Conservation (phyloP, 345 rosid genomes). For the Arabis alpina region DNA sequence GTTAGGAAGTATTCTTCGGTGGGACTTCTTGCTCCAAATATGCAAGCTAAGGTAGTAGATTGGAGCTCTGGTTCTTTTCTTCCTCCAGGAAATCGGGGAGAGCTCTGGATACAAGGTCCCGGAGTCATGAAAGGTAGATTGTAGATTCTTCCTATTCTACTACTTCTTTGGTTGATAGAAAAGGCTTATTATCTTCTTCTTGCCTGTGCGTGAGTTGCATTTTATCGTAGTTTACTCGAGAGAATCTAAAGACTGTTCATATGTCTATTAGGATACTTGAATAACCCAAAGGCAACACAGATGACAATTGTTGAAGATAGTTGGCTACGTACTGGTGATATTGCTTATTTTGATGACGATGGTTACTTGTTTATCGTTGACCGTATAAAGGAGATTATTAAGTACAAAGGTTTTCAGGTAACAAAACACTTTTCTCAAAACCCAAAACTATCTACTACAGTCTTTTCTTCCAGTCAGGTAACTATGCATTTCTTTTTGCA, state of each 20-base stretch:
- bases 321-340: slow-evolving; percentile 93
- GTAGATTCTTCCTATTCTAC: neutral
- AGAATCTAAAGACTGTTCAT: neutral
- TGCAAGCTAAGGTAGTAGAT: slow-evolving; percentile 78
- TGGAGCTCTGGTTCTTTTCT: slow-evolving; percentile 61
- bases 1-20: slow-evolving; percentile 57
- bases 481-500: slow-evolving; percentile 36
- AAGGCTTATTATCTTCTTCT: too few species aligned
- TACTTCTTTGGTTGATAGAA: neutral
- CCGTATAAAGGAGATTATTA: slow-evolving; percentile 83
- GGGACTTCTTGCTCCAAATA: slow-evolving; percentile 86
- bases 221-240: too few species aligned
- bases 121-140: slow-evolving; percentile 76
- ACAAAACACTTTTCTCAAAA: neutral
- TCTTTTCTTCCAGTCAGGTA: too few species aligned
- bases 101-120: slow-evolving; percentile 88
- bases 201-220: too few species aligned
- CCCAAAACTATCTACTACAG: neutral
- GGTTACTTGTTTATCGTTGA: slow-evolving; percentile 72
- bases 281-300: slow-evolving; percentile 65
- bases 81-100: slow-evolving; percentile 75
- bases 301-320: slow-evolving; percentile 59
- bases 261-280: slow-evolving; percentile 59
- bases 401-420: slow-evolving; percentile 94
- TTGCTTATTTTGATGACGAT: slow-evolving; percentile 70